These are phyloP conservation scores for Cladorrhinum samala DNA, from an alignment of 495 filamentous ascomycete genomes.

Conservation along the genomic window DNA sequence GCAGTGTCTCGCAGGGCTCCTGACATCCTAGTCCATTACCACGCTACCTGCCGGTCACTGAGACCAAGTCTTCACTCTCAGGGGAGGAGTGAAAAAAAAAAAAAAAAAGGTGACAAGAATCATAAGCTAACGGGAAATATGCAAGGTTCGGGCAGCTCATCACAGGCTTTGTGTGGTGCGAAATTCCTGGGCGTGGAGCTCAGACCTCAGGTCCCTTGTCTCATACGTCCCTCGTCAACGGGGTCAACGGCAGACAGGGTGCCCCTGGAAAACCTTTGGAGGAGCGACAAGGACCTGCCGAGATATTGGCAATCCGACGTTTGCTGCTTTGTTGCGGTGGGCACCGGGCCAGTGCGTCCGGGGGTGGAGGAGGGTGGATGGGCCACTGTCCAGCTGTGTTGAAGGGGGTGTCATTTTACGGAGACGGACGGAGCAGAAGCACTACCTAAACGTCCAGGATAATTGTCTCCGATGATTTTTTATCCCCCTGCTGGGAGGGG, in stretches of 20 bases:
- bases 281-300: conserved; percentile 2
- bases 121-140: neutral
- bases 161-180: neutral
- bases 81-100: neutral
- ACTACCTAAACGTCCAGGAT: no score
- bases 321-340: conserved; percentile 6
- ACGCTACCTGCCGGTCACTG: neutral
- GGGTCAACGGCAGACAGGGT: conserved; percentile 25
- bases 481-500: no score
- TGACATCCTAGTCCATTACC: neutral
- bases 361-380: conserved; percentile 4
- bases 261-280: conserved; percentile 19
- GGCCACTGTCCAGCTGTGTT: neutral
- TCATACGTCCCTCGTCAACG: conserved; percentile 21
- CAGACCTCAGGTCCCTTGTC: conserved; percentile 20
- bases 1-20: conserved; percentile 15
- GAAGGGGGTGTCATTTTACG: neutral
- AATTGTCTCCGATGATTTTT: no score
- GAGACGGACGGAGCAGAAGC: neutral
- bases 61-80: neutral
- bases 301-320: conserved; percentile 11
- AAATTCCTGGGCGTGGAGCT: conserved; percentile 8
- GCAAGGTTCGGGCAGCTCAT: conserved; percentile 2
- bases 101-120: conserved; percentile 3
- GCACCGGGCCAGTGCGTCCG: conserved; percentile 24